Base-by-base conservation (phyloP, 2,329 filamentous ascomycete genomes). In the Pseudogymnoascus sp. region DNA sequence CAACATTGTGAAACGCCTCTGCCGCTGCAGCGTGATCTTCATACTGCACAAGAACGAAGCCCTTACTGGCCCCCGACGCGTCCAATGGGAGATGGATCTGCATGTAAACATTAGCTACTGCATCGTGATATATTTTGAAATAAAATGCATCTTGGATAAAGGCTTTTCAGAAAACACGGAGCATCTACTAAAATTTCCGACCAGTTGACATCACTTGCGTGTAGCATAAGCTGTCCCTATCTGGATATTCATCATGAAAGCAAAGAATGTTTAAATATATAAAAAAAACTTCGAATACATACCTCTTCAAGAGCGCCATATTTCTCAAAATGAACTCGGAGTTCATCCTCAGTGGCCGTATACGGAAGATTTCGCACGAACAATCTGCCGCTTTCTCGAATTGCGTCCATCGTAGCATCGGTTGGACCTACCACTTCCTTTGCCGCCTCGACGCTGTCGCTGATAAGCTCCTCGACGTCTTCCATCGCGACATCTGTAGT, bases 161-260 rank as follows among this genome's bases (percentile, higher is more conserved):
- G 29, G 70, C 73, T 75, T 68, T 74, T 78, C 79, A 95, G 91
- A 86, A 84, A 80, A 81, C 78, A 88, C 91, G 87, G 93, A 89
- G 91, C 90, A 96, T 97, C 93, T 99, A 99, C 95, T 97, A 99
- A 96, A 96, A 96, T 95, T 89, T 84, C 91, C 87, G 92, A 87
- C 88, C 88, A 87, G 86, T 82, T 91, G 81, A 86, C 90, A 93
- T 96, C 93, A 97, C 81, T 81, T 91, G 90, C 91, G 79, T 73
- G 77, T 75, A 71, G 89, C 89, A 93, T 97, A 90, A 92, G 93
- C 86, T 97, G 95, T 97, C 95, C 95, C 95, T 97, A 97, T 97
- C 95, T 86, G 89, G 89, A 85, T 85, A 80, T 91, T 97, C 93
- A 97, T 97, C 95, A 93, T 84, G 76, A 79, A 80, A 81, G 69